These are phyloP conservation scores for Coelastrella sp. DNA, from an alignment of 139 green algal species.

Conservation along the genomic window DNA sequence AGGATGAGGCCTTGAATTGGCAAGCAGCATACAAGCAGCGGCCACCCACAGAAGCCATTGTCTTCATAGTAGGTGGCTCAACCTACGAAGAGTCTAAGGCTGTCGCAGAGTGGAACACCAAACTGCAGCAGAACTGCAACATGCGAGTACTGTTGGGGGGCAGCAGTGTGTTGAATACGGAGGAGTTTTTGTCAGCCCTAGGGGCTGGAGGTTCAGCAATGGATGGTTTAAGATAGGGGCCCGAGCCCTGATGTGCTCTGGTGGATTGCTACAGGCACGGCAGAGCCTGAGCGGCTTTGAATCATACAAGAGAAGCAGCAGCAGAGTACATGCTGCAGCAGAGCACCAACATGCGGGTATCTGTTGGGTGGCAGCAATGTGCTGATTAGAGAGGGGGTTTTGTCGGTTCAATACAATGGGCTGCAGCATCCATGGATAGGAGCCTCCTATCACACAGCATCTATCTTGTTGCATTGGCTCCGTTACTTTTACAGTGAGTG, in stretches of 20 bases:
- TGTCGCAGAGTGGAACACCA: constrained; percentile 65
- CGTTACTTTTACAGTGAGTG: too few relatives aligned
- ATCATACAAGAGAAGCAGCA: too few relatives aligned
- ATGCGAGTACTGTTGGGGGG: constrained; percentile 89
- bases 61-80: constrained; percentile 96
- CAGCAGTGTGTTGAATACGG: constrained; percentile 84
- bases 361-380: too few relatives aligned
- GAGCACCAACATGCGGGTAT: too few relatives aligned
- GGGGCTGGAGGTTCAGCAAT: constrained; percentile 4
- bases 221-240: background rate
- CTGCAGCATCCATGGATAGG: too few relatives aligned
- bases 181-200: constrained; percentile 73
- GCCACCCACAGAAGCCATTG: constrained; percentile 84
- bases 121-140: constrained; percentile 54
- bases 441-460: too few relatives aligned
- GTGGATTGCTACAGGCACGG: too few relatives aligned
- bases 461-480: too few relatives aligned
- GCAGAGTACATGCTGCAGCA: too few relatives aligned
- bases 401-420: too few relatives aligned
- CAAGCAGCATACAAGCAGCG: constrained; percentile 59
- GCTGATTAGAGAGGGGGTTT: too few relatives aligned
- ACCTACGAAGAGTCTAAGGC: constrained; percentile 95
- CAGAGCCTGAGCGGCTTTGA: too few relatives aligned
- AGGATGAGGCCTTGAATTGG: constrained; percentile 67
- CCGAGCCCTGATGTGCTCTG: background rate